phyloP scores from a whole-genome alignment of 306 rosid genomes.

The Gillenia trifoliata region DNA sequence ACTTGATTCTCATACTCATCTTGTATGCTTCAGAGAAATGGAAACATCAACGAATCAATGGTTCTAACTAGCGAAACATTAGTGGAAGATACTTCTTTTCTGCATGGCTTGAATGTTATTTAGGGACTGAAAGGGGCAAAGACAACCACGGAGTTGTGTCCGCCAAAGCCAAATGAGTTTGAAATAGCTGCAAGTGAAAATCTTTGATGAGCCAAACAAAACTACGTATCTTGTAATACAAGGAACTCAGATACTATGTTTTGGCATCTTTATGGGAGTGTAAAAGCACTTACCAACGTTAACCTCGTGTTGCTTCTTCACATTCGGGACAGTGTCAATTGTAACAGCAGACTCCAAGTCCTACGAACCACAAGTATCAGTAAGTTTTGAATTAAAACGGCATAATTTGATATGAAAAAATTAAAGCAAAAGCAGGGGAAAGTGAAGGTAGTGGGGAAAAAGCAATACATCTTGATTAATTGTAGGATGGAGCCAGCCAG shows the following conservation, averaged over 20 bases:
- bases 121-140: conserved; percentile 56
- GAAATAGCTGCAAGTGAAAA: conserved; percentile 50
- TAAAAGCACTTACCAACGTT: conserved; percentile 51
- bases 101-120: conserved; percentile 14
- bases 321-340: conserved; percentile 59
- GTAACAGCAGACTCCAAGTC: conserved; percentile 61
- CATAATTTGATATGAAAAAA: neutral
- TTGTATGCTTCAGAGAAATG: conserved; percentile 13
- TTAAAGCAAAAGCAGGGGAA: neutral
- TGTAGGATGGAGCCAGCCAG: conserved; percentile 76
- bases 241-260: neutral
- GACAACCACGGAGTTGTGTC: conserved; percentile 70
- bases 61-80: neutral
- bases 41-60: conserved; percentile 18
- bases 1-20: neutral
- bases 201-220: neutral
- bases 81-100: neutral
- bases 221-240: neutral
- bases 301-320: conserved; percentile 67
- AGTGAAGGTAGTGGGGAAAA: neutral
- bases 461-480: conserved; percentile 59
- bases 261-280: neutral
- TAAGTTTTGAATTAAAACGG: neutral
- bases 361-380: conserved; percentile 24
- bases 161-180: conserved; percentile 77